Base-by-base conservation (phyloP, 78 protist genomes). In the Tieghemostelium lacteum region DNA sequence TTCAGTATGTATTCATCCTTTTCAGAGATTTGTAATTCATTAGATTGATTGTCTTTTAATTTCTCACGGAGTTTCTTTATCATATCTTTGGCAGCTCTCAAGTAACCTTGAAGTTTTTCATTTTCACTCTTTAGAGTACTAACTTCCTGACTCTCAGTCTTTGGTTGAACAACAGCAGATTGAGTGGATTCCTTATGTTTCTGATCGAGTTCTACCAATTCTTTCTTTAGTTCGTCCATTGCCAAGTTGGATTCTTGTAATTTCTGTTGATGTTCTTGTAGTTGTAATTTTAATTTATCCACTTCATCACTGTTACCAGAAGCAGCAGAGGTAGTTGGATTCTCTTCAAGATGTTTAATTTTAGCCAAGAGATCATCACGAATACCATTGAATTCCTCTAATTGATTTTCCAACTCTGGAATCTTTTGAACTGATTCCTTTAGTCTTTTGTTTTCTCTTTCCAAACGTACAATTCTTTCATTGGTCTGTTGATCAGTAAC, bases 1-100 rank as follows among this genome's bases (percentile, higher is more conserved):
- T 83, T 66, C 12, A n/a, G 0, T 19, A 83, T 83, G 17, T 37
- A 28, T 39, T 83, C 91, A 34, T 83, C 91, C 26, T 83, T 52
- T 12, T 31, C 57, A 24, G 57, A 8, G 10, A 83, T 55, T 57
- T 58, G 63, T 28, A 40, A 26, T 22, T 83, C 91, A 26, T 58
- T 62, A 5, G 26, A 17, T 31, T 63, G 36, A 31, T 16, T 17
- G 22, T 42, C 50, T 60, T 69, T 83, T 17, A 49, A 28, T 49
- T 83, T 83, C 33, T 83, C 91, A 49, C 91, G 42, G 8, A 66
- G 72, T 28, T 52, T 63, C 60, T 83, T 83, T 24, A 83, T 83
- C 26, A 83, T 83, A 52, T 83, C 65, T 60, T 74, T 71, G 22
- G 91, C 77, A 2, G 91, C 91, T 69, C 91, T 83, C 8, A 83